A percentile compares a stretch with the other conserved stretches of the same genome.
phyloP scores from a whole-genome alignment of 306 rosid species.

The Medicago ruthenica region DNA sequence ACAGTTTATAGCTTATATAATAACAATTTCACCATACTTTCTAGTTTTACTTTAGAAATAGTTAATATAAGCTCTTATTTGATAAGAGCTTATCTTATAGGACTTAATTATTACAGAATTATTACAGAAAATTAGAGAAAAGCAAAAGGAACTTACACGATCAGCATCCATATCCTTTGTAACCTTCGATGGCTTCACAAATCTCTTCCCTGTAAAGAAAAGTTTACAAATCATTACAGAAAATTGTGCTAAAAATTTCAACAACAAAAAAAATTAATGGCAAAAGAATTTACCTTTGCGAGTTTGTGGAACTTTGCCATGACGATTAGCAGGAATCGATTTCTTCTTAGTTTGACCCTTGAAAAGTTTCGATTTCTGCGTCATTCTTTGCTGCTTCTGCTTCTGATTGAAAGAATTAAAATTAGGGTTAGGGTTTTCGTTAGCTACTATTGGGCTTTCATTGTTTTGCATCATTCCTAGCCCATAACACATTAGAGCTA shows the following conservation, averaged over 20 bases:
- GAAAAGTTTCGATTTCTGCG: slow-evolving; percentile 74
- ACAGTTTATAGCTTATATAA: neutral
- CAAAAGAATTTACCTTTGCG: slow-evolving; percentile 62
- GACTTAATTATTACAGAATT: neutral
- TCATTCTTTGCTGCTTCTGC: slow-evolving; percentile 56
- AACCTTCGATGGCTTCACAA: slow-evolving; percentile 69
- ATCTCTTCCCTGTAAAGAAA: slow-evolving; percentile 64
- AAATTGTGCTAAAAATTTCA: neutral
- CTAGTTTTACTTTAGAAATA: neutral
- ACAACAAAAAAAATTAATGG: neutral
- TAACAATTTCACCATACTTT: neutral
- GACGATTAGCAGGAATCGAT: slow-evolving; percentile 75
- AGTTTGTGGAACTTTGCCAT: slow-evolving; percentile 66
- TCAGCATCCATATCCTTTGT: slow-evolving; percentile 85
- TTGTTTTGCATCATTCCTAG: neutral
- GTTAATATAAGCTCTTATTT: neutral
- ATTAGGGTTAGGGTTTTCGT: slow-evolving; percentile 12
- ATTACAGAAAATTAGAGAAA: slow-evolving; percentile 11
- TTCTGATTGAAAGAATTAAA: neutral
- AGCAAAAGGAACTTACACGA: slow-evolving; percentile 57
- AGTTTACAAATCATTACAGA: neutral
- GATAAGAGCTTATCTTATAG: too few relatives aligned
- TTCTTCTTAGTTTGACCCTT: slow-evolving; percentile 83
- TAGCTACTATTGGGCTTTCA: slow-evolving; percentile 24
- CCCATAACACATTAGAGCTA: neutral